Evolutionary conservation across 331 rosid genomes (phyloP), one percentile per base, ranked within the genome.

Genomic region (Erythrophleum ivorense): DNA sequence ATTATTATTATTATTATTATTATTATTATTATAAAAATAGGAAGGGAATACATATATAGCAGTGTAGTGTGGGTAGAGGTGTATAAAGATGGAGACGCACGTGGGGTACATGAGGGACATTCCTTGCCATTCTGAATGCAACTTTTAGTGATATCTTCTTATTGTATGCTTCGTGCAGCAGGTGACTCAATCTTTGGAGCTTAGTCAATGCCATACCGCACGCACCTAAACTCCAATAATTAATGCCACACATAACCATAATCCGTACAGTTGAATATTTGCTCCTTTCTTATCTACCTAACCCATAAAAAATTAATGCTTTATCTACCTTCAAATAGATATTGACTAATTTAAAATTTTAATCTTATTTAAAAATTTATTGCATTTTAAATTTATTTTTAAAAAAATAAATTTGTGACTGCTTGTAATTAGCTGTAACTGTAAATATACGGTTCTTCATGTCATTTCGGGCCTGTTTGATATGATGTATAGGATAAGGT

Each of bases 161-260:
- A 2, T 13, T 43, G 31, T 5, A 45, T 46, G 19, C 21, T 64
- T 36, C 14, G 13, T 68, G 54, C 54, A 8, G 18, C 59, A 1
- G 2, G n/a, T 1, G 31, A n/a, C n/a, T n/a, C 62, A 2, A 19
- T 55, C 31, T 54, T 6, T 15, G 45, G 1, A 6, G 29, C 38
- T 38, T 7, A 34, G 48, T 65, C 71, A 34, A 65, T 65, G 71
- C 13, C 71, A 65, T 65, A 62, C 66, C 66, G 9, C 38, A 10
- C 66, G 3, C 66, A 59, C 66, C 66, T 59, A 59, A 59, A 59
- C 36, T 3, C 12, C 0, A 9, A 21, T 57, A 19, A 59, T 59
- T 24, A 59, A 19, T 58, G 33, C 34, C 34, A 59, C 31, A 2
- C 16, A 9, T 2, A 12, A 7, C 2, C 9, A 54, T 54, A 38